phyloP scores from a whole-genome alignment of 2,329 filamentous ascomycete genomes.

The Diaporthe velutina region DNA sequence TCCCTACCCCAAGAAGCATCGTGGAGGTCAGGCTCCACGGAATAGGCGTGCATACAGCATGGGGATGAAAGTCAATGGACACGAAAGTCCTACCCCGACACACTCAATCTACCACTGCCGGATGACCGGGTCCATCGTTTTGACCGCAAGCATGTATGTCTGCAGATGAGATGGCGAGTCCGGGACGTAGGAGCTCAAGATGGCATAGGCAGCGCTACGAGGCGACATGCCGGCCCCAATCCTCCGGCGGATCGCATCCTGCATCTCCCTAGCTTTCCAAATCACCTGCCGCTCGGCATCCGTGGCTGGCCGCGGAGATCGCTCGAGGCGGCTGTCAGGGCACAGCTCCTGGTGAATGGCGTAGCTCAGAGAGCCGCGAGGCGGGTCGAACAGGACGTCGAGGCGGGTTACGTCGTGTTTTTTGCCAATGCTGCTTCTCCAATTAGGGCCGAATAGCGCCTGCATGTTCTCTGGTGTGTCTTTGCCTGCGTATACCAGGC shows the following conservation, averaged over 20 bases:
- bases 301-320: slow-evolving; percentile 7
- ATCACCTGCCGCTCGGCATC: not conserved
- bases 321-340: not conserved
- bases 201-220: not conserved
- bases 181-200: not conserved
- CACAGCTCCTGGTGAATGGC: rapidly evolving
- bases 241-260: not conserved
- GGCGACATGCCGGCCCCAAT: not conserved
- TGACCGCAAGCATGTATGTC: not conserved
- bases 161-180: not conserved
- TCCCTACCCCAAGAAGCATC: no score
- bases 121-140: slow-evolving; percentile 8
- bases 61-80: not conserved
- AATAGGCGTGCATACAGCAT: not conserved
- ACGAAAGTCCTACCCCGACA: not conserved
- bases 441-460: not conserved
- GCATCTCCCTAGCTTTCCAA: not conserved
- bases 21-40: not conserved
- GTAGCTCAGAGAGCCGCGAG: not conserved
- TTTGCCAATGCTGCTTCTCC: not conserved
- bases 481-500: not conserved
- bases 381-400: not conserved
- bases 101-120: not conserved
- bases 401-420: not conserved
- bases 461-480: slow-evolving; percentile 21